phyloP scores from a whole-genome alignment of 1,284 basidiomycete species.

The Austroboletus novae-zelandiae region DNA sequence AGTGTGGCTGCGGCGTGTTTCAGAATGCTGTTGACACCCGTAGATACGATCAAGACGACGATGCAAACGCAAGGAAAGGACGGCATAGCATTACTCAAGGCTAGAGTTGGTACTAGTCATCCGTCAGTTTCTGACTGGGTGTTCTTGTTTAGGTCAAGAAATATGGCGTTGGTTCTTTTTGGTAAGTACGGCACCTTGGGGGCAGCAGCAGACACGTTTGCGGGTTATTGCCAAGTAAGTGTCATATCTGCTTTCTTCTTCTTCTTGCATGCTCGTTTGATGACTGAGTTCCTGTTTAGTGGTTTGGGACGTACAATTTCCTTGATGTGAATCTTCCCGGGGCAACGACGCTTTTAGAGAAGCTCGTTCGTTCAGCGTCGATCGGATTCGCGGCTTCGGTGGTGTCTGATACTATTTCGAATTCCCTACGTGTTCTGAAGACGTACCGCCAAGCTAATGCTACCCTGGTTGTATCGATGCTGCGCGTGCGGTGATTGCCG shows the following conservation, averaged over 20 bases:
- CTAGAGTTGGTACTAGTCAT: constrained; percentile 46
- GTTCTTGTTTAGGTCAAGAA: constrained; percentile 50
- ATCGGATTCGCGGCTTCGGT: constrained; percentile 86
- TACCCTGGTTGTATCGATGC: constrained; percentile 67
- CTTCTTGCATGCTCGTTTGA: background rate
- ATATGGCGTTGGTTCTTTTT: constrained; percentile 76
- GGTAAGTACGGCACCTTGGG: constrained; percentile 88
- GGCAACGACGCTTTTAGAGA: constrained; percentile 51
- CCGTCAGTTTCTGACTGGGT: background rate
- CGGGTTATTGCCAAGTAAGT: constrained; percentile 79
- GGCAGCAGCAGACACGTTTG: constrained; percentile 87
- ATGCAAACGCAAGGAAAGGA: constrained; percentile 82
- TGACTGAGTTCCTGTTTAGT: constrained; percentile 37
- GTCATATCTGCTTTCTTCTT: background rate
- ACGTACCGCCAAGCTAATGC: constrained; percentile 89
- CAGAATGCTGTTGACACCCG: constrained; percentile 81
- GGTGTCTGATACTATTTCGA: constrained; percentile 79
- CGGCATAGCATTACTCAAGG: constrained; percentile 63
- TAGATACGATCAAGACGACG: constrained; percentile 91
- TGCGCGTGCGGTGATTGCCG: constrained; percentile 61
- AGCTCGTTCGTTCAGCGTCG: constrained; percentile 74
- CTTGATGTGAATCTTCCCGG: constrained; percentile 63
- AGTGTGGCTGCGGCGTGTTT: constrained; percentile 72
- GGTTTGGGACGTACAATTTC: constrained; percentile 84
- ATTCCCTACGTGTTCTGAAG: constrained; percentile 88